Percentiles rank a stretch among this genome's conserved stretches.
Conservation (phyloP, 2,329 filamentous ascomycete genomes). For the Orbilia quercus region DNA sequence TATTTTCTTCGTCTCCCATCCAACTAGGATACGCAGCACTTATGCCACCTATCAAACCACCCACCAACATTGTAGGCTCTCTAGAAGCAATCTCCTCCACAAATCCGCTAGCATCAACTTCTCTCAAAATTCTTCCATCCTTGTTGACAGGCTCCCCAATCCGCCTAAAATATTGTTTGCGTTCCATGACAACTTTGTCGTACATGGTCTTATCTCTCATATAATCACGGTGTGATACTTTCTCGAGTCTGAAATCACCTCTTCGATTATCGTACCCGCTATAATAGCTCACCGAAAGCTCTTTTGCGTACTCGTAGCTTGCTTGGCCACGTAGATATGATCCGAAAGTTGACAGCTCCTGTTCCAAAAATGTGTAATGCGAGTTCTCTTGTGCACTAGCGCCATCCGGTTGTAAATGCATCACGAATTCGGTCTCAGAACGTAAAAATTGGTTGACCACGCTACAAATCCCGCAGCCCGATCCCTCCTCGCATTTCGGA, state of each 20-base stretch:
- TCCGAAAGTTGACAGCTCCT: not conserved
- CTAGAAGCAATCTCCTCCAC: not conserved
- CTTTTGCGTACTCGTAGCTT: conserved; percentile 7
- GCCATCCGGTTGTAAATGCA: not conserved
- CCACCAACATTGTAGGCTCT: not conserved
- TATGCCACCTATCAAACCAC: no score
- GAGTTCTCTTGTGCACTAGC: not conserved
- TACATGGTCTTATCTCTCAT: not conserved
- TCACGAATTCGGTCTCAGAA: conserved; percentile 26
- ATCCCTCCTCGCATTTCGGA: conserved; percentile 15
- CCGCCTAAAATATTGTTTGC: conserved; percentile 2
- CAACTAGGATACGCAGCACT: no score
- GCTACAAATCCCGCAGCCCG: conserved; percentile 29
- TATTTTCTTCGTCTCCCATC: not conserved
- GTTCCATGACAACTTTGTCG: not conserved
- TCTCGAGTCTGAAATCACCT: conserved; percentile 13
- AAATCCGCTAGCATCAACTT: conserved; percentile 14
- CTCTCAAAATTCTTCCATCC: conserved; percentile 17
- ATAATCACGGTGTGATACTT: conserved; percentile 13
- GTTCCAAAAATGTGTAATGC: conserved; percentile 13
- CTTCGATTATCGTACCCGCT: not conserved
- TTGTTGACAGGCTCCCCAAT: conserved; percentile 20
- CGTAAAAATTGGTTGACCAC: conserved; percentile 43
- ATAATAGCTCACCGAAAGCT: conserved; percentile 2
- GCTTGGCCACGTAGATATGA: no score